These are phyloP conservation scores for Penicillium sp. DNA, from an alignment of 2,329 filamentous ascomycete genomes.

Conservation along the genomic window DNA sequence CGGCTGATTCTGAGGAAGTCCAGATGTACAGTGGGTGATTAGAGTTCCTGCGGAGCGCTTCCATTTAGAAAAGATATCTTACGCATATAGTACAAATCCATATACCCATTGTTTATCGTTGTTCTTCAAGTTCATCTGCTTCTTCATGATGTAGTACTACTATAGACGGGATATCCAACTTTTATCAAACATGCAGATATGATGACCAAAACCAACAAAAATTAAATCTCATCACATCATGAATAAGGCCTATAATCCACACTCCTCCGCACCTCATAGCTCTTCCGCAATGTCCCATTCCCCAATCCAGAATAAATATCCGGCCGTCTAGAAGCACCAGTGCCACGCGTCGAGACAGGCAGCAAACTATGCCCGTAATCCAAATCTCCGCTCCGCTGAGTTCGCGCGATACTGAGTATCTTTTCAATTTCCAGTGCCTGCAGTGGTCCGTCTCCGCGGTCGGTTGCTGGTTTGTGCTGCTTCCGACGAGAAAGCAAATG, in stretches of 20 bases:
- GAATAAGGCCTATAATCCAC: constrained; percentile 19
- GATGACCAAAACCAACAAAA: not conserved
- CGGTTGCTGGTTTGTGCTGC: constrained; percentile 1
- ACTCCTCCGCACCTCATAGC: constrained; percentile 22
- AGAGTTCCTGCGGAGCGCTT: not conserved
- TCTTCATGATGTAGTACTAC: not conserved
- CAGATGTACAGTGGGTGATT: constrained; percentile 2
- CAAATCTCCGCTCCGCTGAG: constrained; percentile 29
- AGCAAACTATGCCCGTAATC: constrained; percentile 31
- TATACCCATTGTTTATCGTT: not conserved
- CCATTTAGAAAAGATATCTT: not conserved
- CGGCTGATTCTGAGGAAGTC: constrained; percentile 10
- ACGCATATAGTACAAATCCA: not conserved
- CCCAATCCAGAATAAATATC: constrained; percentile 16
- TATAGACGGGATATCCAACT: constrained; percentile 1
- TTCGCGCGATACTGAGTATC: constrained; percentile 28
- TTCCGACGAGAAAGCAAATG: constrained; percentile 28
- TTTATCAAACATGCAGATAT: constrained; percentile 1
- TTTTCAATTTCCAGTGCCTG: constrained; percentile 32
- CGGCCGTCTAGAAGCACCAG: constrained; percentile 13
- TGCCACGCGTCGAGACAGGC: constrained; percentile 32
- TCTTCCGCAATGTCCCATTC: constrained; percentile 16
- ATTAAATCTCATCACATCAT: constrained; percentile 18
- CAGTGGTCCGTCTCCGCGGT: constrained; percentile 6
- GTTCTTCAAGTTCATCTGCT: too few species aligned